Evolutionary conservation across 352 stramenopile genomes (phyloP), one percentile per base, ranked within the genome.

Genomic region (Pythium sukuiense): DNA sequence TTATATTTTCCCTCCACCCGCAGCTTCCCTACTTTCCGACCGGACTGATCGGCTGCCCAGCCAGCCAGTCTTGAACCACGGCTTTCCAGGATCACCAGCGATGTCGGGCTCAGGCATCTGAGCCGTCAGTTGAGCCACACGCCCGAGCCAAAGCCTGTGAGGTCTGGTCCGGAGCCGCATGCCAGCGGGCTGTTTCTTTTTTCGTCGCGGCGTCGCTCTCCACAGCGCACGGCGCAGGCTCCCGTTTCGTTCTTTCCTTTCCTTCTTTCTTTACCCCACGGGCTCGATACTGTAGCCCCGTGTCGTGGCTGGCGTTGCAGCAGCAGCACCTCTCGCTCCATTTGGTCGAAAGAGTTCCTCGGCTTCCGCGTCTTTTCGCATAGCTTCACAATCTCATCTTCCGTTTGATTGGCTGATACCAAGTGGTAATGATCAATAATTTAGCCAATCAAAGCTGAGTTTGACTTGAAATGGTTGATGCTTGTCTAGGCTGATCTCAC

Each of bases 1-100:
- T 72, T 72, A 72, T 72, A 72, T 72, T 72, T 72, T 72, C 55
- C 65, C 50, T n/a, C n/a, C n/a, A n/a, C n/a, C 65, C 64, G 65
- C 65, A 67, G 46, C 65, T 67, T 67, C 63, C 64, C 63, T 60
- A 50, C 46, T 41, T 64, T 70, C 43, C 55, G 39, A 69, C 55
- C 55, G 27, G 49, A 69, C 63, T 41, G 63, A 64, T 59, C 58
- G 50, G 58, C 33, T 52, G 26, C 52, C 59, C 8, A 43, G 9
- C 27, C 30, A 27, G 61, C 35, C 54, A 26, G 59, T 41, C 54
- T 33, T 54, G 61, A 57, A 45, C 32, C 55, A 52, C 45, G 45
- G 45, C 45, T 52, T 63, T 69, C 46, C 55, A 27, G 56, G 33
- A 53, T 62, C 55, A 35, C 49, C 14, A 26, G 49, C 27, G 37